Conservation (phyloP, 768 basidiomycete species). For the Russula abietina region DNA sequence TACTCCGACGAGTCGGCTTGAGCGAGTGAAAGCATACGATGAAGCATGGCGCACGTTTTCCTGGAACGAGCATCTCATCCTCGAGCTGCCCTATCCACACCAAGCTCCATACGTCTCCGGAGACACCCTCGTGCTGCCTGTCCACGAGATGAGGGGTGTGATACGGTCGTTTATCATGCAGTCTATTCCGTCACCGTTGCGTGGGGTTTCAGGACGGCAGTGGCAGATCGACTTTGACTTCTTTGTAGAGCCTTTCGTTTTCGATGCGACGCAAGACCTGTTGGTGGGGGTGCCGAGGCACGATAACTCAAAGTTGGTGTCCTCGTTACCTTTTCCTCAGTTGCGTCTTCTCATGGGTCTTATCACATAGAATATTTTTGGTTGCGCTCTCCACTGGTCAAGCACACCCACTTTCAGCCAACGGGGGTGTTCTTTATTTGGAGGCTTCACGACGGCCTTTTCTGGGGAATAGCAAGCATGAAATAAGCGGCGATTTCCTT, state of each 20-base stretch:
- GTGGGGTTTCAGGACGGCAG: background rate
- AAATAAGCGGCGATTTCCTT: conserved; percentile 3
- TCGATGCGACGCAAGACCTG: conserved; percentile 7
- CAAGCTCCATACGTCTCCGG: background rate
- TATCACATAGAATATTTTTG: background rate
- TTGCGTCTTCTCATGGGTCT: background rate
- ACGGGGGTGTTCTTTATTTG: background rate
- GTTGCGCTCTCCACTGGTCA: background rate
- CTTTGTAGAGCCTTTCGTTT: background rate
- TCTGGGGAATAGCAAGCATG: background rate
- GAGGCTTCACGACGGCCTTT: background rate
- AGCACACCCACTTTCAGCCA: conserved; percentile 8
- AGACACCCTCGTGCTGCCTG: background rate
- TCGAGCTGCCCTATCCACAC: background rate
- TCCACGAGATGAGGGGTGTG: background rate
- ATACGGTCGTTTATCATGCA: background rate
- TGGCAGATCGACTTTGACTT: conserved; percentile 8
- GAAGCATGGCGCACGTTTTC: conserved; percentile 10
- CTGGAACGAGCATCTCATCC: background rate
- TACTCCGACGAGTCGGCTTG: background rate
- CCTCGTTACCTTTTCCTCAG: background rate
- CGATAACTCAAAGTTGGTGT: background rate
- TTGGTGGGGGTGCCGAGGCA: background rate
- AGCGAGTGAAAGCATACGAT: background rate
- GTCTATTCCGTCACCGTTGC: background rate